phyloP scores from a whole-genome alignment of 495 filamentous ascomycete species.

The Hypoxylon lienhwacheense region DNA sequence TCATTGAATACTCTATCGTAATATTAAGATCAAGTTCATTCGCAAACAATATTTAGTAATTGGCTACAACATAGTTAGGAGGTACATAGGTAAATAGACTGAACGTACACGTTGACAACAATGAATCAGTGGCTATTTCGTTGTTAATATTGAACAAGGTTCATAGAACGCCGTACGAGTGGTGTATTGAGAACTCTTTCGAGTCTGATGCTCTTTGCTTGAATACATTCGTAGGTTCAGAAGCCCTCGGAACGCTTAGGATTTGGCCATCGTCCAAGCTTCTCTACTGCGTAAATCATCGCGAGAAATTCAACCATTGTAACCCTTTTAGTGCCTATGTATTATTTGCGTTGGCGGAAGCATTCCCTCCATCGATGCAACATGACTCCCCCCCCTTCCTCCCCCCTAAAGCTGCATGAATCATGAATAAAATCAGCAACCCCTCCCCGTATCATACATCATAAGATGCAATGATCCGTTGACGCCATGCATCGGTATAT shows the following conservation, averaged over 20 bases:
- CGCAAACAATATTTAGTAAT: not conserved
- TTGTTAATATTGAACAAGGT: not conserved
- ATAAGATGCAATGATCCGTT: constrained; percentile 18
- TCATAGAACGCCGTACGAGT: constrained; percentile 2
- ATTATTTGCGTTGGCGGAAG: not conserved
- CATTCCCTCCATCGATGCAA: constrained; percentile 1
- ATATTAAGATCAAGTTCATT: not conserved
- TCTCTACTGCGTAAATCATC: not conserved
- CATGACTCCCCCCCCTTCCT: constrained; percentile 7
- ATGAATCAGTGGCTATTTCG: too few species aligned
- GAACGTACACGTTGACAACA: too few species aligned
- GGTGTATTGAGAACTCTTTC: constrained; percentile 16
- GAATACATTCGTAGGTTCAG: constrained; percentile 1
- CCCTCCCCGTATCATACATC: constrained; percentile 19
- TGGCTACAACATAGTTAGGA: too few species aligned
- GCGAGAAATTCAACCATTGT: constrained; percentile 1
- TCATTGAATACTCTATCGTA: not conserved
- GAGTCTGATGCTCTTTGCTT: constrained; percentile 10
- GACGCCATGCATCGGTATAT: constrained; percentile 19
- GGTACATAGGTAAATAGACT: too few species aligned
- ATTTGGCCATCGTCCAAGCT: not conserved
- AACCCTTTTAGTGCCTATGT: not conserved
- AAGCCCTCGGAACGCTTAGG: not conserved
- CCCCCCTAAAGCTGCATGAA: too few species aligned
- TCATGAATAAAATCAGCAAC: constrained; percentile 5